Evolutionary conservation across 2,329 filamentous ascomycete genomes (phyloP).

Genomic region (Fusarium torreyae): DNA sequence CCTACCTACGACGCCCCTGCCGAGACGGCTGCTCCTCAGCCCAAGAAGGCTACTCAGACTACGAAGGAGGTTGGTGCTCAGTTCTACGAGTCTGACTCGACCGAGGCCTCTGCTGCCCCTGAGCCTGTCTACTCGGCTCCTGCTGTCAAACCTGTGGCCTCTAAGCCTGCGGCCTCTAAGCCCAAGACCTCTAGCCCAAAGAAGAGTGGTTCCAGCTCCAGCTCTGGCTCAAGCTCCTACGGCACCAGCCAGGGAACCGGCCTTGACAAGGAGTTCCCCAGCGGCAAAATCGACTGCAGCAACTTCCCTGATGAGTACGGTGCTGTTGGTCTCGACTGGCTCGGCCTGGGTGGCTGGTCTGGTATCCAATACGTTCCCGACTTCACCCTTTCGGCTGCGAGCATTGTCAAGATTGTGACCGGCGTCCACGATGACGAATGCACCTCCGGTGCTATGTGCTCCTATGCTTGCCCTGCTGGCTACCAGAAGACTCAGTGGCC

Average conservation of each 20-base stretch:
- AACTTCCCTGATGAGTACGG: constrained; percentile 87
- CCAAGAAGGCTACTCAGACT: constrained; percentile 48
- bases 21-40: constrained; percentile 55
- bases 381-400: constrained; percentile 63
- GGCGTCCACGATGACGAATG: constrained; percentile 74
- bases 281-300: constrained; percentile 78
- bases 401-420: constrained; percentile 77
- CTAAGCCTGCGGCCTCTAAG: constrained; percentile 50
- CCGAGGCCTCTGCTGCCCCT: constrained; percentile 53
- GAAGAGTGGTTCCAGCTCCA: constrained; percentile 43
- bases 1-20: constrained; percentile 67
- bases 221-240: constrained; percentile 49
- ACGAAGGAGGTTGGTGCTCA: constrained; percentile 60
- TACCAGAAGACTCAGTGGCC: constrained; percentile 97
- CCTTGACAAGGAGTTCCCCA: constrained; percentile 79
- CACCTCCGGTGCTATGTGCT: constrained; percentile 80
- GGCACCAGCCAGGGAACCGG: constrained; percentile 60
- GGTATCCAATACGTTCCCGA: constrained; percentile 79
- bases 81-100: constrained; percentile 66
- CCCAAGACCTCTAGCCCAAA: constrained; percentile 35
- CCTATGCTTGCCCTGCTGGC: constrained; percentile 91
- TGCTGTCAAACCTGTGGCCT: constrained; percentile 41
- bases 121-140: constrained; percentile 33
- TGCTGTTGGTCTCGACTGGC: constrained; percentile 78
- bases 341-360: constrained; percentile 81